Conservation (phyloP, 2,329 filamentous ascomycete genomes). For the Paramyrothecium roridum region DNA sequence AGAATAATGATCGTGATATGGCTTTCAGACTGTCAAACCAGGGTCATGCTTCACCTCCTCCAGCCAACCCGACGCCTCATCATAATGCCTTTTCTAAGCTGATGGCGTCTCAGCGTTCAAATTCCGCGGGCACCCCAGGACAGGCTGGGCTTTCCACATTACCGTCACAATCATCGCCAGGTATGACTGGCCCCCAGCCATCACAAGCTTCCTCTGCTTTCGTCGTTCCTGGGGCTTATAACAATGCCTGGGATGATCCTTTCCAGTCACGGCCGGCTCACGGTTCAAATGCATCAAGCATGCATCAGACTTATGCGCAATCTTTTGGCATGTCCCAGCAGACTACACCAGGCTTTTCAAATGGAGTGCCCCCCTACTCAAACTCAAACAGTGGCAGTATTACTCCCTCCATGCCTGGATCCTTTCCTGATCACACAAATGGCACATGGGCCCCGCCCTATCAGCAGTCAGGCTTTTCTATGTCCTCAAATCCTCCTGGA, state of each 20-base stretch:
- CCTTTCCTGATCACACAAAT: not conserved
- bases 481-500: not conserved
- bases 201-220: not conserved
- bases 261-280: conserved; percentile 1
- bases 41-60: conserved; percentile 5
- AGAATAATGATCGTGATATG: conserved; percentile 21
- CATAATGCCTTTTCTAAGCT: conserved; percentile 21
- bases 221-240: conserved; percentile 6
- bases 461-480: not conserved
- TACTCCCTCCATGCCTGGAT: not conserved
- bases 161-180: not conserved
- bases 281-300: not conserved
- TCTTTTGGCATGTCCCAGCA: too few relatives aligned
- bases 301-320: too few relatives aligned
- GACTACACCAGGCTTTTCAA: too few relatives aligned
- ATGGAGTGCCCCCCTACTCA: too few relatives aligned
- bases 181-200: not conserved
- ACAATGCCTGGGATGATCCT: conserved; percentile 13
- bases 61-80: conserved; percentile 4
- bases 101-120: conserved; percentile 23
- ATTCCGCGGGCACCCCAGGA: not conserved
- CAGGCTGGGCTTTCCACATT: not conserved
- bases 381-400: not conserved
- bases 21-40: conserved; percentile 23
- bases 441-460: not conserved